Evolutionary conservation across 768 basidiomycete genomes (phyloP), one percentile per base, ranked within the genome.

Genomic region (Pleurotus ostreatus): DNA sequence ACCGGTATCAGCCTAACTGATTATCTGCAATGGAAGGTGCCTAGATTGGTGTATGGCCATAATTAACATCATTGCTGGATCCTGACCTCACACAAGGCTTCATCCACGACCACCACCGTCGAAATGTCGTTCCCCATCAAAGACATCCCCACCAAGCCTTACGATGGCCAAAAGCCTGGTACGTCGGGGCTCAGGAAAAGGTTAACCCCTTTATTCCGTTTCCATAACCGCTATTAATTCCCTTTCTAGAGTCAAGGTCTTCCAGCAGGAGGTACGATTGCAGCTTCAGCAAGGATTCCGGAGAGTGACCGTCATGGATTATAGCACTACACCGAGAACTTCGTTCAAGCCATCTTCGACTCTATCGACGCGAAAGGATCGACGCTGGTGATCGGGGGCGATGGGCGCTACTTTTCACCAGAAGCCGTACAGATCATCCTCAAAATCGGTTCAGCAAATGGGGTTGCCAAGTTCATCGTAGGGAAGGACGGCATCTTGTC

Each of bases 261-360:
- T 99, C 83, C 92, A 99, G 74, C 93, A 98, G 71, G 81, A 92
- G 83, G 94, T 92, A 63, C 61, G 79, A 60, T 66, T 30, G 49
- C 30, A 51, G 20, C 30, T 55, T 5, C 9, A 15, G 45, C 51
- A 45, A 18, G 25, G 55, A 12, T 39, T 37, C 20, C 46, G 59
- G 20, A 55, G 57, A 63, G 53, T 15, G 34, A 23, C n/a, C 25
- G 20, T 9, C 37, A 15, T 61, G 13, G 46, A 47, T 52, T 46
- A 44, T 65, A 94, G 92, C 87, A 98, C 78, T 99, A 98, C 76
- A 99, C 97, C 45, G 97, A 98, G 75, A 99, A 98, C 79, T 99
- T 99, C 64, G 71, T 98, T 57, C 96, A 98, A 72, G 74, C 96
- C 62, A 99, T 94, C 77, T 82, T 95, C 66, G 84, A 91, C 71